Evolutionary conservation across 148 eudicot species (phyloP).

Genomic region (Dianthus caryophyllus): DNA sequence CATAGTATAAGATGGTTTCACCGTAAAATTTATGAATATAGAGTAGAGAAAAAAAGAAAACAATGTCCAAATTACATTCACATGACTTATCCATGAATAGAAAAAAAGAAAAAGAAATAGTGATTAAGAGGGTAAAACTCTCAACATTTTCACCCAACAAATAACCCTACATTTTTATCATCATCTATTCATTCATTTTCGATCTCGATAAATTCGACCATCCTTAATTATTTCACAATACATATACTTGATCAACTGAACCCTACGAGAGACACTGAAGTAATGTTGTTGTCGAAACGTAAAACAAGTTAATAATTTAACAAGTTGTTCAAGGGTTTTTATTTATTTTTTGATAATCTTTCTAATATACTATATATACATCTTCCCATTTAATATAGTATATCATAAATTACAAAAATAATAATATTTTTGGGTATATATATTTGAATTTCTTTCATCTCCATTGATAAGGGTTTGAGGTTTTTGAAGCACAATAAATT

Average conservation of each 20-base stretch:
- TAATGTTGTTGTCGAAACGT: no score
- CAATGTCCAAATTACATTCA: not conserved
- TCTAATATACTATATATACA: no score
- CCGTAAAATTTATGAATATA: no score
- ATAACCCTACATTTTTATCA: not conserved
- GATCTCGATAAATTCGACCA: no score
- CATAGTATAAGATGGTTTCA: no score
- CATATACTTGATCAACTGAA: no score
- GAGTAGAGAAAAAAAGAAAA: not conserved
- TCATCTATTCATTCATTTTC: not conserved
- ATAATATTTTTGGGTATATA: not conserved
- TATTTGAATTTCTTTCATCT: not conserved
- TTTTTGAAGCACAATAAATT: slow-evolving; percentile 1
- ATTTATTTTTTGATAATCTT: no score
- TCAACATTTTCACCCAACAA: not conserved
- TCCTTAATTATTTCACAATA: no score
- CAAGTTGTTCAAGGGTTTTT: no score
- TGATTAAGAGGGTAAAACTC: not conserved
- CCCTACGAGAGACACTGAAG: no score
- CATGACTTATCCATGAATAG: slow-evolving; percentile 25
- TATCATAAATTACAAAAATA: not conserved
- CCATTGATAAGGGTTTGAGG: not conserved
- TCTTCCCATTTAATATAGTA: no score
- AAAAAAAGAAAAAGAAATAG: not conserved
- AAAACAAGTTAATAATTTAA: no score